These are phyloP conservation scores for Malania oleifera DNA, from an alignment of 164 flowering plant genomes.

Conservation along the genomic window DNA sequence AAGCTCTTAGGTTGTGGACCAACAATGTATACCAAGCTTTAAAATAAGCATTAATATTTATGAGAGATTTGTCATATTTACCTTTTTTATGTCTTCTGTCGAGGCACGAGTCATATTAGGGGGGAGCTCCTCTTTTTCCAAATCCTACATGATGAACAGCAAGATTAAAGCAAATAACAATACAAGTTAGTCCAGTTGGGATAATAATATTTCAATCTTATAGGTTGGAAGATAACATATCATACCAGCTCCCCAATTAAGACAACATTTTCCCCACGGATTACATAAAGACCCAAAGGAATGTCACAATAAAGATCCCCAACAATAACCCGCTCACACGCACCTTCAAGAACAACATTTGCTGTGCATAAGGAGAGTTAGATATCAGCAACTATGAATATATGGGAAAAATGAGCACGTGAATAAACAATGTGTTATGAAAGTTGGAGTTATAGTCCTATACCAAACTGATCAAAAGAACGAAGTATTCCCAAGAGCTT, in stretches of 20 bases:
- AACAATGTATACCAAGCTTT: too few relatives aligned
- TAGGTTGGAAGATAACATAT: not conserved
- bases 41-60: not conserved
- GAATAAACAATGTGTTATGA: not conserved
- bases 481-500: conserved; percentile 44
- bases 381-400: conserved; percentile 3
- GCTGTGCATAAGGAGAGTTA: conserved; percentile 20
- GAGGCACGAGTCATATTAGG: conserved; percentile 48
- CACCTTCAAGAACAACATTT: conserved; percentile 51
- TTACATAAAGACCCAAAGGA: conserved; percentile 41
- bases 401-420: not conserved
- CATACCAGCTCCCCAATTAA: conserved; percentile 53
- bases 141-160: conserved; percentile 23
- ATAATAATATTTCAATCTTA: not conserved
- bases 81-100: conserved; percentile 37
- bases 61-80: conserved; percentile 3
- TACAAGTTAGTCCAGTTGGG: too few relatives aligned
- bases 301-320: conserved; percentile 49
- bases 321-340: conserved; percentile 48
- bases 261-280: conserved; percentile 54
- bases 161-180: not conserved
- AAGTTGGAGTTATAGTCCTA: not conserved
- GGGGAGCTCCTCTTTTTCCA: conserved; percentile 50
- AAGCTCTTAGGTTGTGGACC: too few relatives aligned
- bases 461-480: conserved; percentile 53